These are phyloP conservation scores for Aspergillus udagawae DNA, from an alignment of 2,329 filamentous ascomycete species.

Conservation along the genomic window DNA sequence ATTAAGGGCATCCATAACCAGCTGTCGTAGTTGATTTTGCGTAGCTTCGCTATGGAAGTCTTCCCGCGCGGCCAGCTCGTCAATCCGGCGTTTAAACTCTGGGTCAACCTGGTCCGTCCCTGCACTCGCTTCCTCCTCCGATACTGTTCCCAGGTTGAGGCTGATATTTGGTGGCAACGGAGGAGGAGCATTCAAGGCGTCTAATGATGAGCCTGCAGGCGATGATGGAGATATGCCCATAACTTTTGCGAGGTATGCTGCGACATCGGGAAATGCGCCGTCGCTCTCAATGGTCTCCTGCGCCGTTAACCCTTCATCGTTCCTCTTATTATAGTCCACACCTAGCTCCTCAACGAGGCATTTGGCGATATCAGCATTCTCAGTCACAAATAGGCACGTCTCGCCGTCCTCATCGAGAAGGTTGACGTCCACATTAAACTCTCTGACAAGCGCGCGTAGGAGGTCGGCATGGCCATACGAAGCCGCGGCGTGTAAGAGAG, in stretches of 20 bases:
- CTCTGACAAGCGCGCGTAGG: conserved; percentile 67
- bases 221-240: conserved; percentile 25
- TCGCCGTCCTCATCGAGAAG: conserved; percentile 87
- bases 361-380: conserved; percentile 73
- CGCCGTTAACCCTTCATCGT: conserved; percentile 74
- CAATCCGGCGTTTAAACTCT: conserved; percentile 79
- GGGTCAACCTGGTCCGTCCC: conserved; percentile 66
- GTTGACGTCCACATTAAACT: conserved; percentile 75
- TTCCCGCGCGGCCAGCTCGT: conserved; percentile 76
- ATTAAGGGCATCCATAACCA: conserved; percentile 76
- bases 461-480: conserved; percentile 87
- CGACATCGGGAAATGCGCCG: conserved; percentile 71
- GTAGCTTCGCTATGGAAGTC: conserved; percentile 80
- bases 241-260: conserved; percentile 60
- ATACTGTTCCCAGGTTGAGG: conserved; percentile 73
- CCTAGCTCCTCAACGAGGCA: conserved; percentile 79
- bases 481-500: conserved; percentile 83
- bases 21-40: conserved; percentile 70
- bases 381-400: conserved; percentile 90
- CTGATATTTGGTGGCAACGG: conserved; percentile 71
- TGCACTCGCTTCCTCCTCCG: conserved; percentile 52
- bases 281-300: conserved; percentile 75
- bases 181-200: conserved; percentile 48
- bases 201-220: conserved; percentile 23
- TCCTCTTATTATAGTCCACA: conserved; percentile 61